phyloP scores from a whole-genome alignment of 2,329 filamentous ascomycete species.

The Raffaelea albimanens region DNA sequence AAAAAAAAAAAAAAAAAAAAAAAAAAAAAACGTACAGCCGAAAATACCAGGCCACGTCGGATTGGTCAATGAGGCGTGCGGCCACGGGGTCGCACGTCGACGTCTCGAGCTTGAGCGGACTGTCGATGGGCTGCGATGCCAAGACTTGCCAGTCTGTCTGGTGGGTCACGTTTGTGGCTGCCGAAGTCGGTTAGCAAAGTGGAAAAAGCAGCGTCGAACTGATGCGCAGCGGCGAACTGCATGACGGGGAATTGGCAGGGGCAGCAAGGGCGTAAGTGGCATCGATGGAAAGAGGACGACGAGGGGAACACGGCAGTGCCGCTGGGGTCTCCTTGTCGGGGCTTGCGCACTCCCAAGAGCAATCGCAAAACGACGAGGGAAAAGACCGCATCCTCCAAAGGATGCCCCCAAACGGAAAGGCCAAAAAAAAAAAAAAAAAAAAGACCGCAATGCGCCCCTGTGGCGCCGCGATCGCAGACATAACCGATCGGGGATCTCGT shows the following conservation, averaged over 20 bases:
- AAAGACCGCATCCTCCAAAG: too few relatives aligned
- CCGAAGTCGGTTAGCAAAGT: background rate
- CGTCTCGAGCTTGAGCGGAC: slow-evolving; percentile 14
- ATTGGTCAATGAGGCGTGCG: slow-evolving; percentile 14
- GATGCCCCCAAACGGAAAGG: too few relatives aligned
- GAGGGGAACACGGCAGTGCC: too few relatives aligned
- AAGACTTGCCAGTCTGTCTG: slow-evolving; percentile 17
- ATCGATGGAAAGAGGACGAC: background rate
- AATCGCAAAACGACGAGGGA: too few relatives aligned
- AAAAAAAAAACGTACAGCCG: slow-evolving; percentile 5
- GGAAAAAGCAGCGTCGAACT: background rate
- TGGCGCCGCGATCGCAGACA: too few relatives aligned
- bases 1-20: background rate
- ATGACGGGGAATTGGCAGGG: background rate
- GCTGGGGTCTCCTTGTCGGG: too few relatives aligned
- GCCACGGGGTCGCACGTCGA: slow-evolving; percentile 15
- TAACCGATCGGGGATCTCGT: too few relatives aligned
- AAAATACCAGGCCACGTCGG: slow-evolving; percentile 13
- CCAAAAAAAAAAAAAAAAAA: background rate
- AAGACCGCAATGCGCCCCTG: too few relatives aligned
- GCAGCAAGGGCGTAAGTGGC: background rate
- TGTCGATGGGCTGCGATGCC: slow-evolving; percentile 12
- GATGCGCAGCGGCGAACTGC: background rate
- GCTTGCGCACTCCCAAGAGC: too few relatives aligned
- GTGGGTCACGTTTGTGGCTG: slow-evolving; percentile 9